Percentiles rank a stretch among this genome's conserved stretches.
These are phyloP conservation scores for Sisymbrium irio DNA, from an alignment of 345 rosid species.

Conservation along the genomic window DNA sequence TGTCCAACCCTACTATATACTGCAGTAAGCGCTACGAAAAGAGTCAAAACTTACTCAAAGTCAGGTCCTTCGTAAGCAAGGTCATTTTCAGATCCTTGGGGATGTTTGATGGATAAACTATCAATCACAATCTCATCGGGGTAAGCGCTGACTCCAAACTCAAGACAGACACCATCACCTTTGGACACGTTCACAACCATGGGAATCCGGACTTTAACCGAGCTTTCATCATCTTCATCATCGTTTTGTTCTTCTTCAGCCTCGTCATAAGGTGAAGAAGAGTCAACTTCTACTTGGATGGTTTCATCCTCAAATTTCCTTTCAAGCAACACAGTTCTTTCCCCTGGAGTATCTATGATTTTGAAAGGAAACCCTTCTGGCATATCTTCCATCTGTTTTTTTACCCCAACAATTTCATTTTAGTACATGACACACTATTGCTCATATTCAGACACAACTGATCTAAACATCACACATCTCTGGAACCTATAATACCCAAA, in stretches of 20 bases:
- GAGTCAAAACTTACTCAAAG: constrained; percentile 45
- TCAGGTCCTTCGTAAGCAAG: constrained; percentile 73
- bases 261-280: constrained; percentile 20
- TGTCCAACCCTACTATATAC: neutral
- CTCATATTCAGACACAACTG: neutral
- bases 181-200: constrained; percentile 54
- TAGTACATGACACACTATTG: no score
- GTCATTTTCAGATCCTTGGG: constrained; percentile 31
- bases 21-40: neutral
- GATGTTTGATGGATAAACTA: constrained; percentile 45
- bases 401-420: neutral
- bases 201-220: constrained; percentile 29
- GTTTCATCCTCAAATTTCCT: constrained; percentile 47
- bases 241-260: constrained; percentile 27
- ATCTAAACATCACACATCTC: neutral
- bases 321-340: constrained; percentile 43
- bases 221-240: constrained; percentile 15
- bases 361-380: constrained; percentile 55
- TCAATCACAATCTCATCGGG: constrained; percentile 53
- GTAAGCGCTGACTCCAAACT: constrained; percentile 54
- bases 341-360: constrained; percentile 56
- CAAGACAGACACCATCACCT: constrained; percentile 40
- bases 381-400: constrained; percentile 30
- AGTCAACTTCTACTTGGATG: constrained; percentile 55
- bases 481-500: neutral